Conservation (phyloP, 1,284 basidiomycete genomes). For the Pseudomicrostroma phylloplanum region DNA sequence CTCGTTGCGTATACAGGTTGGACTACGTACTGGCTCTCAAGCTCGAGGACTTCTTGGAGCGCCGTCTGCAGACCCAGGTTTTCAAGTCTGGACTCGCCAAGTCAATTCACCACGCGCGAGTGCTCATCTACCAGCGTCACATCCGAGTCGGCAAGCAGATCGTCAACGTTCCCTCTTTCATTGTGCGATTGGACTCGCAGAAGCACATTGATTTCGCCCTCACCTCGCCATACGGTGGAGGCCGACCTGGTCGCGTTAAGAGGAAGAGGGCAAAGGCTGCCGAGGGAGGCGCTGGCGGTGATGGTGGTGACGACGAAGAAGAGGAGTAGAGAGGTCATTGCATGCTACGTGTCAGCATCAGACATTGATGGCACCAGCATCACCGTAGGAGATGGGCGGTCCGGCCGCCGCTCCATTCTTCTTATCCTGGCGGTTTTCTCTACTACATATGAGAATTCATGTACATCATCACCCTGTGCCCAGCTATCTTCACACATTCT, state of each 20-base stretch:
- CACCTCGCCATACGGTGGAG: constrained; percentile 95
- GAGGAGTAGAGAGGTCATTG: constrained; percentile 20
- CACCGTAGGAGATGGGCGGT: too few relatives aligned
- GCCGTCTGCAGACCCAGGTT: constrained; percentile 96
- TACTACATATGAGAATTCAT: too few relatives aligned
- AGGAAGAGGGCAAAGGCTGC: constrained; percentile 93
- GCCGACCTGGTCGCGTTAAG: constrained; percentile 95
- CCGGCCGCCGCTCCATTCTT: too few relatives aligned
- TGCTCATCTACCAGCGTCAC: constrained; percentile 93
- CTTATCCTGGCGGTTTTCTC: too few relatives aligned
- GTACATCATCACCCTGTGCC: too few relatives aligned
- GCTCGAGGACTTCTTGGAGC: constrained; percentile 99
- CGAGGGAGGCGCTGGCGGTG: constrained; percentile 82
- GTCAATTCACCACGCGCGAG: constrained; percentile 97
- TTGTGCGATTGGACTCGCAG: constrained; percentile 65
- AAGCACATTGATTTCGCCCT: constrained; percentile 96
- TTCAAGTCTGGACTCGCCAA: constrained; percentile 98
- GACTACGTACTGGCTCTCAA: constrained; percentile 98
- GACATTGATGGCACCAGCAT: too few relatives aligned
- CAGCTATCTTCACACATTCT: too few relatives aligned
- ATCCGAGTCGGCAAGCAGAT: constrained; percentile 99
- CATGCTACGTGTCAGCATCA: too few relatives aligned
- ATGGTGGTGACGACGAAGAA: constrained; percentile 71
- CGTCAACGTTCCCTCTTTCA: constrained; percentile 98
- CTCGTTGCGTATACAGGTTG: constrained; percentile 20